phyloP scores from a whole-genome alignment of 257 asterid species.

The Phtheirospermum japonicum region DNA sequence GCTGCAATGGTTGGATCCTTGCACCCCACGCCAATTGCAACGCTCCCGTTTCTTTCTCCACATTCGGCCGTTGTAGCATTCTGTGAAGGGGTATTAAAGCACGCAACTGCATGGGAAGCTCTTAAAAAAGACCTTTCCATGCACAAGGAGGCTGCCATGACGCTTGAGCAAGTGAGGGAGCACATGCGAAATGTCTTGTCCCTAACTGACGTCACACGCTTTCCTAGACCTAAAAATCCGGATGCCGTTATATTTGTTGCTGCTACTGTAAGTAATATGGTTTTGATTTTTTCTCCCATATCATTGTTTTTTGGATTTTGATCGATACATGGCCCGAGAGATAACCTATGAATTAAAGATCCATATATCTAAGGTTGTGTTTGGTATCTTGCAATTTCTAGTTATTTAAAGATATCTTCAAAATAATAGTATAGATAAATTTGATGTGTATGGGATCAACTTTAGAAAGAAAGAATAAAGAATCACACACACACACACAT shows the following conservation, averaged over 20 bases:
- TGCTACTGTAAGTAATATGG: constrained; percentile 69
- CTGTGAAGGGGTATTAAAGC: constrained; percentile 85
- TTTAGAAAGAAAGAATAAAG: no score
- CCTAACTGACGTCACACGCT: constrained; percentile 89
- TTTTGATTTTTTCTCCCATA: background rate
- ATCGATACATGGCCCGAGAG: background rate
- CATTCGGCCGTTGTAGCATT: constrained; percentile 97
- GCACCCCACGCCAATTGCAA: constrained; percentile 90
- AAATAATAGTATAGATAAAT: no score
- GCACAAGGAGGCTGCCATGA: constrained; percentile 48
- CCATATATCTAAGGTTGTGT: no score
- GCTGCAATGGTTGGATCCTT: constrained; percentile 99
- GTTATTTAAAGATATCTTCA: no score
- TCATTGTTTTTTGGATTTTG: no score
- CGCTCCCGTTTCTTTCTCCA: constrained; percentile 93
- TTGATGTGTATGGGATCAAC: no score
- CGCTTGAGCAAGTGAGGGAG: constrained; percentile 82
- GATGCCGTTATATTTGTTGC: constrained; percentile 81
- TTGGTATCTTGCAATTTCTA: no score
- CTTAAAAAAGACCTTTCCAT: constrained; percentile 65
- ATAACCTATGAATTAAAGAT: no score
- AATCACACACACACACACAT: no score
- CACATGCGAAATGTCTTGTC: constrained; percentile 87
- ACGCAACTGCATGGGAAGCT: constrained; percentile 98
- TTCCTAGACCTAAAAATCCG: constrained; percentile 87